A percentile compares a stretch with the other conserved stretches of the same genome.
Conservation (phyloP, 2,329 filamentous ascomycete genomes). For the Fusarium sp. region DNA sequence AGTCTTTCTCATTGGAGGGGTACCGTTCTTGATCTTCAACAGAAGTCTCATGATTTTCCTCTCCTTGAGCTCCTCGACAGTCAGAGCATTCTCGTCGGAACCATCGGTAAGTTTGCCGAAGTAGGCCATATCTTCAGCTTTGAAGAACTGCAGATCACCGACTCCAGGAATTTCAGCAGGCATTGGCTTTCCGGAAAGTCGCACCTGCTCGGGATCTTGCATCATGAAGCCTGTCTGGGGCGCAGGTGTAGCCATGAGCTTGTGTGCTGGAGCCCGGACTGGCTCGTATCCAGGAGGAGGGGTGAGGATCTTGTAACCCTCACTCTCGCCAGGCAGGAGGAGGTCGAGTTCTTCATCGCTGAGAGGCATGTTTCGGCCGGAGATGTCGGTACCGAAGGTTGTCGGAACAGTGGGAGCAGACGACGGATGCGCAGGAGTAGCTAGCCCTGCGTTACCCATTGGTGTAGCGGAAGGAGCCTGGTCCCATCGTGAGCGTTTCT, state of each 20-base stretch:
- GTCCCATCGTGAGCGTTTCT: constrained; percentile 90
- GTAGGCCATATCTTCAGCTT: constrained; percentile 98
- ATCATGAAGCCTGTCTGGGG: constrained; percentile 94
- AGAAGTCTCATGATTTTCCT: constrained; percentile 98
- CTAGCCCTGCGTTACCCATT: constrained; percentile 78
- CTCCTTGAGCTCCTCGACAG: constrained; percentile 95
- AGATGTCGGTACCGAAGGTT: constrained; percentile 85
- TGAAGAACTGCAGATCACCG: constrained; percentile 97
- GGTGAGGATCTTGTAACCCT: constrained; percentile 92
- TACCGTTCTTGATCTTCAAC: constrained; percentile 99
- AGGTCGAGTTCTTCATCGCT: constrained; percentile 95
- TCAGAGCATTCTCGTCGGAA: constrained; percentile 89
- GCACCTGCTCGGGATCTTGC: constrained; percentile 90
- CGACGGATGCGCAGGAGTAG: constrained; percentile 81
- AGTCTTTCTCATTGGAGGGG: constrained; percentile 98
- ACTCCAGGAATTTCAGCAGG: constrained; percentile 96
- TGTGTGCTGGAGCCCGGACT: constrained; percentile 79
- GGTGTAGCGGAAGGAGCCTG: constrained; percentile 86
- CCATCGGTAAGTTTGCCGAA: constrained; percentile 98
- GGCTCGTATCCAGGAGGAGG: constrained; percentile 94
- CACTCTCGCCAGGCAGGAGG: constrained; percentile 86
- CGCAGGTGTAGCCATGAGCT: constrained; percentile 78
- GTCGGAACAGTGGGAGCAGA: constrained; percentile 65
- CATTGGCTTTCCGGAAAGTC: constrained; percentile 87
- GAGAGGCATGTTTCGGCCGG: constrained; percentile 80